Evolutionary conservation across 768 basidiomycete species (phyloP), one percentile per base, ranked within the genome.

Genomic region (Gyrodon lividus): DNA sequence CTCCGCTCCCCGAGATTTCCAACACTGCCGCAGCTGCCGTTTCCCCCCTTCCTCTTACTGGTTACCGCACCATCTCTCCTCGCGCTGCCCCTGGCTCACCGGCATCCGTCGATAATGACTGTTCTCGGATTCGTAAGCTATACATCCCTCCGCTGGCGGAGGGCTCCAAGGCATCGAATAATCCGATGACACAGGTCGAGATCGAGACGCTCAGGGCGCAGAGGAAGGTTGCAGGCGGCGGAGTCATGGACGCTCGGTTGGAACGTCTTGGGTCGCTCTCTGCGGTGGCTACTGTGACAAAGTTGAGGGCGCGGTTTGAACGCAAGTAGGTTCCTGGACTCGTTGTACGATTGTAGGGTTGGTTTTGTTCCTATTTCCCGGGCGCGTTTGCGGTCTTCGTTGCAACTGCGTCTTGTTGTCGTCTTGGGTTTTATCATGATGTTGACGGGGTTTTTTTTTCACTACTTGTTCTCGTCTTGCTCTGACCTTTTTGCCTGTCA

Each of bases 111-210:
- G 22, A 7, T 8, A 41, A 23, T 20, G 20, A 26, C 24, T 7
- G 24, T 7, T 42, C 47, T 2, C 49, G 22, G 16, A 34, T 55
- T 16, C 51, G 45, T 0, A 50, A 43, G 20, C 0, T 49, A 17
- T 56, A 52, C 20, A 16, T 44, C 2, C 48, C 62, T 3, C n/a
- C 46, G 17, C 56, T 54, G 12, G 51, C 49, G 14, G 24, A 45
- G 26, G 26, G 33, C 1, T n/a, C 9, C 12, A 49, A 51, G 19
- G 35, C 8, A 2, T 46, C 42, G 13, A 52, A 6, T 28, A 48
- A 55, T 30, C 20, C 37, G 1, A 17, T 14, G 19, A 52, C 48
- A 7, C 50, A 48, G 17, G 51, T 46, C 0, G 54, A 52, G 39
- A 50, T 62, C 16, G 45, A 57, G 38, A 35, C 57, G 14, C 44